A percentile compares a stretch with the other conserved stretches of the same genome.
Conservation (phyloP, 169 alveolate genomes). For the Eimeria zaria region DNA sequence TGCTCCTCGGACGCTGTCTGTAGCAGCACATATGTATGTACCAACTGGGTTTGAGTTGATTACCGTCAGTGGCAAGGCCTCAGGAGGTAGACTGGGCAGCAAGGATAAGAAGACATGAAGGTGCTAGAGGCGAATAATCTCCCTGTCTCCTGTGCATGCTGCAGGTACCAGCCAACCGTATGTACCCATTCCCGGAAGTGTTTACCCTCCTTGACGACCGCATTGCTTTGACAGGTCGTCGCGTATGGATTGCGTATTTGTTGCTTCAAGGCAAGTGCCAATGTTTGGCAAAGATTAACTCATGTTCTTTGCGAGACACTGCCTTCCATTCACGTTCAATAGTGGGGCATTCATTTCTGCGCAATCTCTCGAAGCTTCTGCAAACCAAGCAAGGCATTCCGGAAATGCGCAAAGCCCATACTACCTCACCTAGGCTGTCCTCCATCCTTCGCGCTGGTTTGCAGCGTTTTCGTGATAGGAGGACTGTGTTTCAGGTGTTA, state of each 20-base stretch:
- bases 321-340: background rate
- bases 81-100: background rate
- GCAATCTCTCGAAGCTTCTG: background rate
- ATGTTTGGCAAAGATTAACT: background rate
- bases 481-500: background rate
- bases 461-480: constrained; percentile 89
- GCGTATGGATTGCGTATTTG: constrained; percentile 93
- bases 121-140: too few species aligned
- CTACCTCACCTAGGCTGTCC: background rate
- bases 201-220: constrained; percentile 91
- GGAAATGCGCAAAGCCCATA: background rate
- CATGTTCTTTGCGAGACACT: background rate
- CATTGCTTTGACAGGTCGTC: constrained; percentile 91
- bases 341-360: background rate
- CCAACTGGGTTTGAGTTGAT: background rate
- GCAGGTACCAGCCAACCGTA: constrained; percentile 91
- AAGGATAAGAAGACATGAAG: background rate
- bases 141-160: background rate
- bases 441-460: background rate
- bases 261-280: constrained; percentile 89
- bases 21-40: background rate
- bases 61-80: background rate
- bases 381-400: background rate
- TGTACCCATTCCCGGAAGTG: constrained; percentile 93
- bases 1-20: background rate